Evolutionary conservation across 2,329 filamentous ascomycete species (phyloP).

Genomic region (Trichoderma koningiopsis): DNA sequence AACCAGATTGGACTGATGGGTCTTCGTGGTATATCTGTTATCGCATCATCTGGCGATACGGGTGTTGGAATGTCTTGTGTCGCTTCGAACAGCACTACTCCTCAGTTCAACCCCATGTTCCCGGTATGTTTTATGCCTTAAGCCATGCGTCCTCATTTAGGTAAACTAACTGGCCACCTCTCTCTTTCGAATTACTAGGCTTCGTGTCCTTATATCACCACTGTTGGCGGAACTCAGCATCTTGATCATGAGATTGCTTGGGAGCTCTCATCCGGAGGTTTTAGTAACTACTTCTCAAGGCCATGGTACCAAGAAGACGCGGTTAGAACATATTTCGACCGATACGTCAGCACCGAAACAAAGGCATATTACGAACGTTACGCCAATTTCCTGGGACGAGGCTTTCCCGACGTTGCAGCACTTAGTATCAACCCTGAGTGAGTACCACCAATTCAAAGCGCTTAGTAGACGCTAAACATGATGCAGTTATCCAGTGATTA

Average conservation of each 20-base stretch:
- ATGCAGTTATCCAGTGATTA: constrained; percentile 26
- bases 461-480: not conserved
- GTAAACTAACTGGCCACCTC: not conserved
- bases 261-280: constrained; percentile 52
- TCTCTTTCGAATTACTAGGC: constrained; percentile 27
- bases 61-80: constrained; percentile 47
- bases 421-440: constrained; percentile 59
- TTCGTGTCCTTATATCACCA: constrained; percentile 50
- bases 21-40: constrained; percentile 53
- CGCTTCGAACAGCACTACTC: constrained; percentile 16
- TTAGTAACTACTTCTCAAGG: constrained; percentile 53
- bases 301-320: constrained; percentile 48
- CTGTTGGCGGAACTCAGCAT: constrained; percentile 53
- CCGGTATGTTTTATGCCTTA: constrained; percentile 27
- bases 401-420: constrained; percentile 49
- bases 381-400: constrained; percentile 45
- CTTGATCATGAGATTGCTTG: constrained; percentile 45
- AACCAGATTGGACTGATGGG: constrained; percentile 55
- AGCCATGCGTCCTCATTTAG: not conserved
- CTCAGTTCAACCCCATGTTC: constrained; percentile 51
- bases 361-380: constrained; percentile 42
- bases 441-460: constrained; percentile 30
- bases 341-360: constrained; percentile 45
- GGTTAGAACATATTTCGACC: constrained; percentile 46
- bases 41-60: constrained; percentile 55